Base-by-base conservation (phyloP, 805 yeast species). In the Metahyphopichia silvanorum region DNA sequence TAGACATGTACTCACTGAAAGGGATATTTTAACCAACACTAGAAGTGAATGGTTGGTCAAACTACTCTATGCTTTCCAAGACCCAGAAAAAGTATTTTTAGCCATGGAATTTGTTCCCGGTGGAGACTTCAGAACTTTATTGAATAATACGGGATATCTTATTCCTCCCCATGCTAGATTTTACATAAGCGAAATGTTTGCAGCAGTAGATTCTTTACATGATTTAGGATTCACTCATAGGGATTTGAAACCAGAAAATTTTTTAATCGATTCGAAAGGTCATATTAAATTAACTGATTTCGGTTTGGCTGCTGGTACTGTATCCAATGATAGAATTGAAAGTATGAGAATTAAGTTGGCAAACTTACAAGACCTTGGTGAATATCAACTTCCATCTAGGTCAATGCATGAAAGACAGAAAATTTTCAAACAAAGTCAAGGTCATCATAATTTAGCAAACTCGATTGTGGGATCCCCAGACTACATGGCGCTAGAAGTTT, bases 41-140 rank as follows among this genome's bases (percentile, higher is more conserved):
- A 75, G 96, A 56, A 79, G 91, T 31, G 96, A 88, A 39, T 93
- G 99, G 99, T 69, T 93, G 23, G 98, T 93, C 25, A 88, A 88
- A 60, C 69, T 93, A 31, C 71, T 87, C 37, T 93, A 93, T 56
- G 96, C 98, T 2, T 93, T 93, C 65, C 99, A 93, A 59, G 98
- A 93, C 60, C 60, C 81, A 0, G 89, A 85, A 40, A 85, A 84
- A 51, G 85, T 93, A 19, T 93, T 86, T 49, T 69, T 93, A 51
- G 98, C 98, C 2, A 93, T 93, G 99, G 98, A 93, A 57, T 93
- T 86, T 59, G 98, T 93, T n/a, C 97, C 99, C 6, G 99, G 99
- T 38, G 99, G 99, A 33, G 99, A 93, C 56, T 93, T 86, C 67
- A 80, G 99, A 54, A 93, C 98, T 0, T 65, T 93, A 39, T 74